Conservation (phyloP, 2,329 filamentous ascomycete genomes). For the Zalaria obscura region DNA sequence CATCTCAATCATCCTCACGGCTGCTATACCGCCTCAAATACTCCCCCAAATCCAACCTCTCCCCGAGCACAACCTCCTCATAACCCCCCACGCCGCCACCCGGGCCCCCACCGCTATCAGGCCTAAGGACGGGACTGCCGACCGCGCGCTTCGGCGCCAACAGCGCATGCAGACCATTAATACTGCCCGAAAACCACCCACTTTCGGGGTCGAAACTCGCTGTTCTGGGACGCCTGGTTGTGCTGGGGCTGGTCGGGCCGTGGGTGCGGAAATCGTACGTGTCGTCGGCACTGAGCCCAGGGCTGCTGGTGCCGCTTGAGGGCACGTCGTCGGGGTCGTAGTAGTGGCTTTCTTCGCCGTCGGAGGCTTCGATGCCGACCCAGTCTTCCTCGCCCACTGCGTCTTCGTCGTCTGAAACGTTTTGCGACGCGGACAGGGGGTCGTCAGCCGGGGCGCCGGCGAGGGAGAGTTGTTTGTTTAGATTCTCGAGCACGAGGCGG, state of each 20-base stretch:
- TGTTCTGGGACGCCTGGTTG: too few relatives aligned
- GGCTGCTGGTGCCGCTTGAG: constrained; percentile 8
- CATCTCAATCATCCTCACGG: constrained; percentile 1
- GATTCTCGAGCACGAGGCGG: constrained; percentile 15
- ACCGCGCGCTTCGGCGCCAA: constrained; percentile 5
- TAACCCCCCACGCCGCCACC: constrained; percentile 1
- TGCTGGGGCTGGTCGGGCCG: neutral
- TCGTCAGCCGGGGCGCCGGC: constrained; percentile 12
- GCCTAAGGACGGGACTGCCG: neutral
- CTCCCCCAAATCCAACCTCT: constrained; percentile 1
- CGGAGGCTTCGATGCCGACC: constrained; percentile 11
- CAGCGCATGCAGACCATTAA: constrained; percentile 13
- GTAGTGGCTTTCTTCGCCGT: constrained; percentile 17
- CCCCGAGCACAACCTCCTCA: neutral
- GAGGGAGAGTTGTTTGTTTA: constrained; percentile 19
- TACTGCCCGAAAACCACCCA: constrained; percentile 18
- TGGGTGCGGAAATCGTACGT: neutral
- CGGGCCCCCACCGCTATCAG: constrained; percentile 1
- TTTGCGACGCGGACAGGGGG: constrained; percentile 2
- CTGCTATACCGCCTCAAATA: constrained; percentile 4
- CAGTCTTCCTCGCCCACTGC: constrained; percentile 8
- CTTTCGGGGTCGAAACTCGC: constrained; percentile 12
- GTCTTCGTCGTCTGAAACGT: constrained; percentile 10
- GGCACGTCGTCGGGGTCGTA: constrained; percentile 14
- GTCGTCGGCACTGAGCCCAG: constrained; percentile 7